Conservation (phyloP, 305 asterid genomes). For the Fraxinus sp. region DNA sequence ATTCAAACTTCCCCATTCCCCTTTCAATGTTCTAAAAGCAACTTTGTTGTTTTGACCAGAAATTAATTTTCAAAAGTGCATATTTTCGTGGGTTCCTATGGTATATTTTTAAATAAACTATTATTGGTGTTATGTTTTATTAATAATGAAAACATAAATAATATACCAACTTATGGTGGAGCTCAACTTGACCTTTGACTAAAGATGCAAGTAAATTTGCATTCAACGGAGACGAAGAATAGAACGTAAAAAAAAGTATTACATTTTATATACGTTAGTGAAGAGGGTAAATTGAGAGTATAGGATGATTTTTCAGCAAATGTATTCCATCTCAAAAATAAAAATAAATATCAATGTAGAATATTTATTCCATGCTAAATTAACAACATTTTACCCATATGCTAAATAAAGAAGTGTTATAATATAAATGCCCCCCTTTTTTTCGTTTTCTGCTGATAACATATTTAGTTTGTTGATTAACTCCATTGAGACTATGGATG, state of each 20-base stretch:
- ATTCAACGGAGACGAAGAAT: background rate
- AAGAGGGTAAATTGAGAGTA: background rate
- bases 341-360: background rate
- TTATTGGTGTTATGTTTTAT: no score
- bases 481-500: background rate
- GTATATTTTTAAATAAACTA: background rate
- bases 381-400: background rate
- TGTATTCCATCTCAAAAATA: background rate
- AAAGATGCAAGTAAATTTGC: background rate
- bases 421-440: no score
- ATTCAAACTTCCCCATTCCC: constrained; percentile 25
- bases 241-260: background rate
- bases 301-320: background rate
- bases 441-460: background rate
- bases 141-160: no score
- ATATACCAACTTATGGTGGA: background rate
- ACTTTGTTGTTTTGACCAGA: background rate
- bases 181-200: background rate
- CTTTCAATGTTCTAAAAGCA: constrained; percentile 17
- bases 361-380: background rate
- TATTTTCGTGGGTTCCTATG: background rate
- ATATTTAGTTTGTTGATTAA: background rate
- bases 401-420: background rate
- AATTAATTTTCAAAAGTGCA: background rate
- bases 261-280: background rate